Percentiles rank a stretch among this genome's conserved stretches.
These are phyloP conservation scores for Eutrema japonicum DNA, from an alignment of 345 rosid genomes.

Conservation along the genomic window DNA sequence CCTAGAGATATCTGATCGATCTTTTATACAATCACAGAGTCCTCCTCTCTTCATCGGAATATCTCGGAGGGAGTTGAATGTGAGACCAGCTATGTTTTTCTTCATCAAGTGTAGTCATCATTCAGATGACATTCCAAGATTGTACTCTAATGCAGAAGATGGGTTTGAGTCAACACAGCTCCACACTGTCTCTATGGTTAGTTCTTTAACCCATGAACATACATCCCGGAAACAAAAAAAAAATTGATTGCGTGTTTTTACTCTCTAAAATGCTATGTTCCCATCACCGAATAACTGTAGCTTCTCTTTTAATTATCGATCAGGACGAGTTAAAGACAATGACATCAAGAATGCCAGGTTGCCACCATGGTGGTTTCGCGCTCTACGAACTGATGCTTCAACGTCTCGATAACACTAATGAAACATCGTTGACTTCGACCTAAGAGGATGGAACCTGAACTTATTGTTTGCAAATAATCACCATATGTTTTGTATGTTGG, in stretches of 20 bases:
- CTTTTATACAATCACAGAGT: slow-evolving; percentile 52
- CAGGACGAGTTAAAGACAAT: slow-evolving; percentile 72
- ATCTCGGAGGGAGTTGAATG: slow-evolving; percentile 75
- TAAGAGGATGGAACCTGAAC: background rate
- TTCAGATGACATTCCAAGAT: slow-evolving; percentile 69
- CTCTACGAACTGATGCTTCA: slow-evolving; percentile 75
- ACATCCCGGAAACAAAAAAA: background rate
- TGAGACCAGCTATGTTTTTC: slow-evolving; percentile 87
- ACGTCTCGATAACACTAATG: slow-evolving; percentile 38
- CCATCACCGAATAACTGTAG: background rate
- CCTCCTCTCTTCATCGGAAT: slow-evolving; percentile 72
- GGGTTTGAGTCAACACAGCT: slow-evolving; percentile 89
- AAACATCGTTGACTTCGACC: background rate
- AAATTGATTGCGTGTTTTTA: background rate
- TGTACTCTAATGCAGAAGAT: slow-evolving; percentile 77
- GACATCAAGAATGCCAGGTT: slow-evolving; percentile 85
- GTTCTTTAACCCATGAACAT: slow-evolving; percentile 18
- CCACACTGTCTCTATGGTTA: slow-evolving; percentile 70
- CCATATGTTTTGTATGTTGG: background rate
- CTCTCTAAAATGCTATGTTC: background rate
- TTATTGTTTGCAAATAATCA: background rate
- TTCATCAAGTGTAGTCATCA: slow-evolving; percentile 66
- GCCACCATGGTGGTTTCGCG: slow-evolving; percentile 91
- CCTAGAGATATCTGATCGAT: slow-evolving; percentile 3
- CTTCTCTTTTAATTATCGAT: background rate